Percentiles rank a stretch among this genome's conserved stretches.
Conservation (phyloP, 805 yeast genomes). For the Kazachstania martiniae region DNA sequence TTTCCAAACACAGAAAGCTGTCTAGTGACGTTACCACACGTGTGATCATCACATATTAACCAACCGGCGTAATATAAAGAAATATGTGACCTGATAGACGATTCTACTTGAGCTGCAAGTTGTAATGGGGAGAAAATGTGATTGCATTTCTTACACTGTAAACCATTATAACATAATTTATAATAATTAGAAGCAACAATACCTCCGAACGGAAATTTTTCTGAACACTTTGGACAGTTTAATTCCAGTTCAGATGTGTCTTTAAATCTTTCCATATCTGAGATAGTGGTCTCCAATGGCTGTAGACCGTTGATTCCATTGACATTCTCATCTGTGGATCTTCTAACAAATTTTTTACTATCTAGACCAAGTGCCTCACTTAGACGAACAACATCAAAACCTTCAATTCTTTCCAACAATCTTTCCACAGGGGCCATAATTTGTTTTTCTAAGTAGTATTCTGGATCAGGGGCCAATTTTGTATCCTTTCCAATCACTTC, state of each 20-base stretch:
- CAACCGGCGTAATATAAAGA: slow-evolving; percentile 77
- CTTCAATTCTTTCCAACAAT: slow-evolving; percentile 73
- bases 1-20: slow-evolving; percentile 86
- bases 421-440: slow-evolving; percentile 85
- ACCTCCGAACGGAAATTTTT: slow-evolving; percentile 62
- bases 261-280: slow-evolving; percentile 75
- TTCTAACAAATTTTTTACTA: slow-evolving; percentile 43
- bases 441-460: slow-evolving; percentile 78
- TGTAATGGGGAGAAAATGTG: slow-evolving; percentile 39
- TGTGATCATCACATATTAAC: slow-evolving; percentile 72
- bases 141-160: slow-evolving; percentile 57
- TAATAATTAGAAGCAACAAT: slow-evolving; percentile 53
- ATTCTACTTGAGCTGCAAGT: slow-evolving; percentile 64
- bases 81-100: slow-evolving; percentile 56
- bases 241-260: slow-evolving; percentile 46
- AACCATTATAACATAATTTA: slow-evolving; percentile 53
- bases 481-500: slow-evolving; percentile 51
- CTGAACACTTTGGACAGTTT: slow-evolving; percentile 49
- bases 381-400: slow-evolving; percentile 69
- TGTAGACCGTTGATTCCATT: slow-evolving; percentile 35
- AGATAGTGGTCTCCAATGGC: slow-evolving; percentile 72
- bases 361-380: slow-evolving; percentile 76
- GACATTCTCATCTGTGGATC: slow-evolving; percentile 21
- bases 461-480: slow-evolving; percentile 57
- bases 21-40: slow-evolving; percentile 72